These are phyloP conservation scores for Boletus subcaerulescens DNA, from an alignment of 768 basidiomycete species.

Conservation along the genomic window DNA sequence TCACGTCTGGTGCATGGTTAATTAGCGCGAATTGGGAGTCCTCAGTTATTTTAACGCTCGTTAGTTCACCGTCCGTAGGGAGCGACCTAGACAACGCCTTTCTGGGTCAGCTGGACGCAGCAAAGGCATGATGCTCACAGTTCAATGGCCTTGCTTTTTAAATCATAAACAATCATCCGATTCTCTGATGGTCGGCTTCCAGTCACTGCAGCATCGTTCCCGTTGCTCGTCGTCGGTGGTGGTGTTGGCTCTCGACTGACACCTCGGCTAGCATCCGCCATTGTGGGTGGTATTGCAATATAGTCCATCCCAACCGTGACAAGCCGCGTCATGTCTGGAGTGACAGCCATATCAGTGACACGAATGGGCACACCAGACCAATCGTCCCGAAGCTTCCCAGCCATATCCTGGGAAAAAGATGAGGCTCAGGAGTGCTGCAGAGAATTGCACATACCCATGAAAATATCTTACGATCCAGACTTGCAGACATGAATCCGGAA, in stretches of 20 bases:
- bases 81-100: conserved; percentile 46
- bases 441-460: conserved; percentile 63
- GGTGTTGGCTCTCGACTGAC: conserved; percentile 37
- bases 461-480: conserved; percentile 78
- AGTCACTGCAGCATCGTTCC: conserved; percentile 34
- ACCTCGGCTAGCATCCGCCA: conserved; percentile 22
- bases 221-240: conserved; percentile 27
- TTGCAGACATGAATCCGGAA: conserved; percentile 85
- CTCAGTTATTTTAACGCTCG: conserved; percentile 81
- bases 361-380: conserved; percentile 75
- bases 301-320: conserved; percentile 79
- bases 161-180: conserved; percentile 74
- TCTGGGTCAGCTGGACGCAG: conserved; percentile 8
- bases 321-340: conserved; percentile 79
- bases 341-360: conserved; percentile 81
- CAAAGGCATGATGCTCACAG: conserved; percentile 48
- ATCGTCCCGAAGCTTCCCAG: conserved; percentile 67
- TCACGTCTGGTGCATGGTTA: conserved; percentile 84
- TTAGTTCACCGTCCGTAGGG: conserved; percentile 73
- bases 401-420: conserved; percentile 52
- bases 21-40: conserved; percentile 87
- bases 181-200: conserved; percentile 44
- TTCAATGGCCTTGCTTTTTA: conserved; percentile 63
- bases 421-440: conserved; percentile 2
- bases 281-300: conserved; percentile 21